A percentile compares a stretch with the other conserved stretches of the same genome.
These are phyloP conservation scores for Poa annua DNA, from an alignment of 176 grass and related monocot genomes.

Conservation along the genomic window DNA sequence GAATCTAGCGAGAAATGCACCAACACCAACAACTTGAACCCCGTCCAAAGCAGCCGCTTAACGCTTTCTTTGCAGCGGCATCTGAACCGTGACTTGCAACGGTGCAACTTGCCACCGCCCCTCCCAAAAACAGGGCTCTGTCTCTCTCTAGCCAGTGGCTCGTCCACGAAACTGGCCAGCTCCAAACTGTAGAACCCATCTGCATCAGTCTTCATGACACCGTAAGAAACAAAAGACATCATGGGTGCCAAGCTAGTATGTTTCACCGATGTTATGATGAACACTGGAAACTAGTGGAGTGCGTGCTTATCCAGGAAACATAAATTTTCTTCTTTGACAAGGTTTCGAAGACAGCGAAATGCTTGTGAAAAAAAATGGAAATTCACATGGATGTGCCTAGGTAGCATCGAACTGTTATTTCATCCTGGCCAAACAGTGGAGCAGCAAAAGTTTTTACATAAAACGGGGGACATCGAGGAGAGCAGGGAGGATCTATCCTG, in stretches of 20 bases:
- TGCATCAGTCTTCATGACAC: not conserved
- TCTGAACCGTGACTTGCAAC: slow-evolving; percentile 9
- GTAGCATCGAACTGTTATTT: not conserved
- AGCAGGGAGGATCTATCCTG: slow-evolving; percentile 31
- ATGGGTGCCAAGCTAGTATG: not conserved
- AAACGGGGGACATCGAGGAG: slow-evolving; percentile 27
- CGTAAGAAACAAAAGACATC: not conserved
- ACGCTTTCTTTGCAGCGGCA: not conserved
- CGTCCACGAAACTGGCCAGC: not conserved
- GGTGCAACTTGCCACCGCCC: slow-evolving; percentile 37
- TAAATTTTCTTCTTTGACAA: not conserved
- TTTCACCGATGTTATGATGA: not conserved
- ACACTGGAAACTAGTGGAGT: not conserved
- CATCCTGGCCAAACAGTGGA: not conserved
- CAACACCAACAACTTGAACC: not conserved
- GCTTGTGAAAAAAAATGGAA: too few relatives aligned
- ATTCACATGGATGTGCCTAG: too few relatives aligned
- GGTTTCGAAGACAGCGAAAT: too few relatives aligned
- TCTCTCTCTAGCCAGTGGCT: not conserved
- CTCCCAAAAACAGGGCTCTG: not conserved
- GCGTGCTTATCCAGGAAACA: not conserved
- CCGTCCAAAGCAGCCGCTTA: too few relatives aligned
- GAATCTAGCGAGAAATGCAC: not conserved
- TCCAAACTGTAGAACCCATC: not conserved
- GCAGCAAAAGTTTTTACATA: slow-evolving; percentile 33